Evolutionary conservation across 164 flowering plant species (phyloP), one percentile per base, ranked within the genome.

Genomic region (Nelumbo lutea): DNA sequence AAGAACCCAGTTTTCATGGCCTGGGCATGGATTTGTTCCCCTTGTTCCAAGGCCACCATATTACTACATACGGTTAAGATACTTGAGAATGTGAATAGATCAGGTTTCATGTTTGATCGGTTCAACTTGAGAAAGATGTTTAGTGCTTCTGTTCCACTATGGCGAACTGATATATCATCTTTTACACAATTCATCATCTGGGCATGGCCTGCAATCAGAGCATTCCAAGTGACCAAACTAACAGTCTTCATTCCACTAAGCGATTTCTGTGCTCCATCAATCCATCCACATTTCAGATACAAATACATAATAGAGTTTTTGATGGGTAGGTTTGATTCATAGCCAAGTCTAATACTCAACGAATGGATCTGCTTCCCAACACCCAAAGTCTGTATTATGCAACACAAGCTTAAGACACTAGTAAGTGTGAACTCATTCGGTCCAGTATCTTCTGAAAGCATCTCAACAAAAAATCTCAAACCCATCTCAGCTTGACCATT

Each of bases 151-250:
- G 72, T 72, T 71, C 98, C 96, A 75, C 82, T 79, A 42, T 50
- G 64, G 61, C 78, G 71, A 14, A 88, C 85, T 3, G 76, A 71
- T 55, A 85, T 55, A 52, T 72, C 75, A 68, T 86, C 79, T 66
- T 69, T 74, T 42, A 73, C 77, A 50, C 63, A 61, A 64, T 79
- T 83, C 81, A 83, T 83, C 81, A 80, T 77, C 60, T 85, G 85
- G 58, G 88, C 89, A 76, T 84, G 88, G 50, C 98, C 96, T 38
- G 98, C 88, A 72, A 93, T 93, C 86, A 90, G 83, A 1, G 91
- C 81, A 75, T 90, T 93, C 96, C 95, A 90, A 44, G 93, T 83
- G 9, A 93, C 85, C 76, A 86, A 76, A 80, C 75, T 83, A 51
- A 75, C 42, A 27, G 55, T 70, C 63, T 82, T 82, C 85, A 84